Base-by-base conservation (phyloP, 176 grass and related monocot genomes). In the Pontederia paniculata region DNA sequence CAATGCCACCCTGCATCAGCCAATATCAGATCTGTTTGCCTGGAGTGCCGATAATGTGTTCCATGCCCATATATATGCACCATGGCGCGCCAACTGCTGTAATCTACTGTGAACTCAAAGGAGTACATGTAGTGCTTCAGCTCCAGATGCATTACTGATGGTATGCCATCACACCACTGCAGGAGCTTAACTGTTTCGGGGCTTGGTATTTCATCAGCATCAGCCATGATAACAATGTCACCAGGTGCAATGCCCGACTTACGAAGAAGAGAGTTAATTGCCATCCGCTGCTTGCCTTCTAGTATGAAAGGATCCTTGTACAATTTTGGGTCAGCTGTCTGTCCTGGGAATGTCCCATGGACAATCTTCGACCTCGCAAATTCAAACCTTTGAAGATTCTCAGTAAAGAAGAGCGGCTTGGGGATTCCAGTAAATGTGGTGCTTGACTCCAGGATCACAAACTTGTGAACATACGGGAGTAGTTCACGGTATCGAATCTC, bases 111-210 rank as follows among this genome's bases (percentile, higher is more conserved):
- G 51, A 90, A 97, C 60, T 90, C 91, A 18, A 97, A 97, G 55
- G 91, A 97, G 63, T 97, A 97, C 77, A 90, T 69, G 43, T 97
- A 90, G 19, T 97, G 70, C 72, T 75, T 89, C 56, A 97, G 74
- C 70, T 90, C 85, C 41, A 97, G 80, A 67, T 97, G 91, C 86
- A 97, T 90, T 58, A 88, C 75, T 12, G 74, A 86, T 7, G 91
- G 91, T 70, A 97, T 83, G 42, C 86, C 86, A 48, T 97, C 86
- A 28, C 91, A 97, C 86, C 91, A 97, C 74, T 81, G 84, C 62
- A 97, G 75, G 67, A 97, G 10, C 72, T 87, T 56, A 59, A 97
- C 17, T 0, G 86, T 97, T 57, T 87, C 79, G 44, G 80, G 77
- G 18, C 77, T 89, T 9, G 93, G 86, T 45, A 97, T 88, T 76